Conservation (phyloP, 805 yeast species). For the Ogataea chonburiensis region DNA sequence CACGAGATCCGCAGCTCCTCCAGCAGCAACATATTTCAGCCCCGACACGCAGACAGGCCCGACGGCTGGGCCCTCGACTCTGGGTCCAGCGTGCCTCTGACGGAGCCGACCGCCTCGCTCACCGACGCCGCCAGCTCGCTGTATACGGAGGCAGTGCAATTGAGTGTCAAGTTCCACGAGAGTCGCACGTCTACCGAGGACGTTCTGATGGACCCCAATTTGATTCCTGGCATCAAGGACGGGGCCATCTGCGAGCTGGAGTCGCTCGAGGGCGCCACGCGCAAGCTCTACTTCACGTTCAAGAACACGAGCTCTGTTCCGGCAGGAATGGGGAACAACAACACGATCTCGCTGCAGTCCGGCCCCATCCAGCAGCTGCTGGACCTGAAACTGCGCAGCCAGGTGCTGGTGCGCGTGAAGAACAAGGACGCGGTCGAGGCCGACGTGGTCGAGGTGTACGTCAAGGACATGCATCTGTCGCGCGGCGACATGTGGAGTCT, state of each 20-base stretch:
- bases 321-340: slow-evolving; percentile 21
- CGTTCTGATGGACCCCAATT: slow-evolving; percentile 59
- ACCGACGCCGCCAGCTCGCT: slow-evolving; percentile 2
- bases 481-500: slow-evolving; percentile 94
- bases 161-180: slow-evolving; percentile 66
- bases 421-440: slow-evolving; percentile 55
- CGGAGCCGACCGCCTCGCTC: slow-evolving; percentile 1
- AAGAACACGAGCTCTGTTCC: slow-evolving; percentile 22
- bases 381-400: slow-evolving; percentile 65
- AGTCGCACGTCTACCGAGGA: slow-evolving; percentile 52
- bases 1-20: slow-evolving; percentile 21
- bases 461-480: slow-evolving; percentile 76
- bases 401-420: slow-evolving; percentile 55
- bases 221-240: slow-evolving; percentile 61
- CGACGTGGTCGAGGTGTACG: slow-evolving; percentile 77
- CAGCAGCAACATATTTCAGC: slow-evolving; percentile 9
- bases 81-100: slow-evolving; percentile 1
- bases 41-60: slow-evolving; percentile 1
- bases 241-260: slow-evolving; percentile 77
- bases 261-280: slow-evolving; percentile 39
- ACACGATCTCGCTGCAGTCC: slow-evolving; percentile 54
- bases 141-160: slow-evolving; percentile 36
- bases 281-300: slow-evolving; percentile 45
- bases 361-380: slow-evolving; percentile 59
- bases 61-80: slow-evolving; percentile 4